Evolutionary conservation across 305 asterid genomes (phyloP), one percentile per base, ranked within the genome.

Genomic region (Coffea humblotiana): DNA sequence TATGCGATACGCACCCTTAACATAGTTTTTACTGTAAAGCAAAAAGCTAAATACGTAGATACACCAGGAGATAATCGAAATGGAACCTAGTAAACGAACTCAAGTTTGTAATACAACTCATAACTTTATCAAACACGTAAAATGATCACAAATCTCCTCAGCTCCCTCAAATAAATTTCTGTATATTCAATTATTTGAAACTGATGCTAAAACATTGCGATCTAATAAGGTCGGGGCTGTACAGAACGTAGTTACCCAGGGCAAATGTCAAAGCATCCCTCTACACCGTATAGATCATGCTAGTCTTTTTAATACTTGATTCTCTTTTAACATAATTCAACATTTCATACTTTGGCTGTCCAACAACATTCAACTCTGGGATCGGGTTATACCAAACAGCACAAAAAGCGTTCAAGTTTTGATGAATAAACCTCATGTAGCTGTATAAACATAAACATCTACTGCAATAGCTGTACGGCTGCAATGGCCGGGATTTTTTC

Each of bases 401-500:
- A 29, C 32, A 29, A 29, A 29, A 29, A 29, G 32, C 32, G 32
- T 29, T 29, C 32, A 29, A 68, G 23, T 68, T 15, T 37, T 37
- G 43, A 37, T 37, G 5, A 37, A 37, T 37, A 37, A 37, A 37
- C 43, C 43, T 37, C 43, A 37, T 37, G 43, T 37, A 37, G 43
- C 43, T 37, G 43, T 12, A 1, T 2, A 64, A 49, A 35, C 35
- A 14, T 19, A 23, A 43, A 43, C 79, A 71, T 82, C 87, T 89
- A 94, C 18, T 95, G 92, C 85, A 96, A 85, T 70, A 96, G 97
- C 83, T 94, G 99, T 72, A 94, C 97, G 3, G 97, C 98, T 15
- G 98, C 97, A 75, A 96, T 96, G 81, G 95, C 76, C 48, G 98
- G 97, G 79, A 96, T 92, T 75, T 96, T 96, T 82, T 94, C 99